These are phyloP conservation scores for Hypericum perforatum DNA, from an alignment of 345 rosid genomes.

Conservation along the genomic window DNA sequence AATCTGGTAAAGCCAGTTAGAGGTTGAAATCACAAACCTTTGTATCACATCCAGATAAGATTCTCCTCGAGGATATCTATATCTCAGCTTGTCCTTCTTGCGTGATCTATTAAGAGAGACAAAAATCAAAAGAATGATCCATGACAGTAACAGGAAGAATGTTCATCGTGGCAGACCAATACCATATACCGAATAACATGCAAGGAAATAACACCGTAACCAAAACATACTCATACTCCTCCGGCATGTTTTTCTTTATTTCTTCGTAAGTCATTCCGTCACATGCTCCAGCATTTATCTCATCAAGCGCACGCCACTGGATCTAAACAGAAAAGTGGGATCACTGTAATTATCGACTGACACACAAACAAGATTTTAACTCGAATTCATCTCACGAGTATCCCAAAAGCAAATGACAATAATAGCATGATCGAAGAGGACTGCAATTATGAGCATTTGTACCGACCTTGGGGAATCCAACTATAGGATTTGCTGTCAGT, in stretches of 20 bases:
- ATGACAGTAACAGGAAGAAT: no score
- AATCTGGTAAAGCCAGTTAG: not conserved
- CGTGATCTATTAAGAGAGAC: constrained; percentile 47
- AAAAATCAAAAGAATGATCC: not conserved
- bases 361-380: no score
- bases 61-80: constrained; percentile 97
- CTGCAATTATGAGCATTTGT: constrained; percentile 3
- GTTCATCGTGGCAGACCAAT: no score
- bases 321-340: constrained; percentile 37
- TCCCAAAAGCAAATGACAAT: constrained; percentile 2
- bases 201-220: not conserved
- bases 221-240: constrained; percentile 80
- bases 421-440: not conserved
- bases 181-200: no score
- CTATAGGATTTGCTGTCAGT: constrained; percentile 75
- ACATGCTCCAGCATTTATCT: constrained; percentile 97
- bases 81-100: constrained; percentile 82
- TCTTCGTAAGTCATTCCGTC: constrained; percentile 99
- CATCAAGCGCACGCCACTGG: constrained; percentile 99
- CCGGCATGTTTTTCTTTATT: constrained; percentile 85
- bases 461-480: constrained; percentile 89
- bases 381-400: not conserved
- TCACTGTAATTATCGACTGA: not conserved
- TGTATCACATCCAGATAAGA: constrained; percentile 98
- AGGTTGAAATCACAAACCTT: constrained; percentile 37